A percentile compares a stretch with the other conserved stretches of the same genome.
phyloP scores from a whole-genome alignment of 2,329 filamentous ascomycete species.

The Alternaria longipes region DNA sequence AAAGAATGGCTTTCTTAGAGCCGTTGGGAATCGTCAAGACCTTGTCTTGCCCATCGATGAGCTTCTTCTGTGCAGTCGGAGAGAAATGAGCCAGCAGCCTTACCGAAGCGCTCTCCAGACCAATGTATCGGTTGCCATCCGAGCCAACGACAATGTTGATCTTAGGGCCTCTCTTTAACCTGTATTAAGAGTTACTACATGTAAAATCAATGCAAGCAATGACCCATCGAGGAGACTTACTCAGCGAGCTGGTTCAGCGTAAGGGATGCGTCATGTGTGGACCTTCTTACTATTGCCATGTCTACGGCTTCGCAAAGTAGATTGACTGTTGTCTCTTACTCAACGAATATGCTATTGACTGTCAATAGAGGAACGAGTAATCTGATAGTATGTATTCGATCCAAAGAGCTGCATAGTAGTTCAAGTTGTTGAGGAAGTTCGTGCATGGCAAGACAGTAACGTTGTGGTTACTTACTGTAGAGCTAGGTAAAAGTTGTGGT shows the following conservation, averaged over 20 bases:
- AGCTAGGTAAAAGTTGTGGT: background rate
- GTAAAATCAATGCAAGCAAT: too few relatives aligned
- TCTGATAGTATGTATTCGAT: background rate
- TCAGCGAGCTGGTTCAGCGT: conserved; percentile 4
- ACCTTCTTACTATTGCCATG: background rate
- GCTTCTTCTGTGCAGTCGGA: conserved; percentile 23
- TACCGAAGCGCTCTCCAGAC: conserved; percentile 27
- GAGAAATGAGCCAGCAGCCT: conserved; percentile 31
- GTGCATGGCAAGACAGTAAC: background rate
- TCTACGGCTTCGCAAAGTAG: background rate
- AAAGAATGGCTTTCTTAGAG: conserved; percentile 24
- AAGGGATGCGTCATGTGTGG: background rate
- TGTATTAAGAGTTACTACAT: background rate
- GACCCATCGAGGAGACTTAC: background rate
- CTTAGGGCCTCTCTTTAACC: conserved; percentile 28
- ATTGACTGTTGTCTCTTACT: background rate
- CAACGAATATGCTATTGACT: background rate
- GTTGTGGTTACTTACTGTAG: background rate
- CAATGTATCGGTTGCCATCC: conserved; percentile 26
- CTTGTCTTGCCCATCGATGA: conserved; percentile 11
- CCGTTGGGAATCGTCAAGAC: conserved; percentile 25
- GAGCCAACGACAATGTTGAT: conserved; percentile 29
- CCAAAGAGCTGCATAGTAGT: too few relatives aligned
- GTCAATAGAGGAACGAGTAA: background rate
- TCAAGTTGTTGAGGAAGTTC: background rate